Evolutionary conservation across 257 asterid genomes (phyloP), one percentile per base, ranked within the genome.

Genomic region (Hygrophila difformis): DNA sequence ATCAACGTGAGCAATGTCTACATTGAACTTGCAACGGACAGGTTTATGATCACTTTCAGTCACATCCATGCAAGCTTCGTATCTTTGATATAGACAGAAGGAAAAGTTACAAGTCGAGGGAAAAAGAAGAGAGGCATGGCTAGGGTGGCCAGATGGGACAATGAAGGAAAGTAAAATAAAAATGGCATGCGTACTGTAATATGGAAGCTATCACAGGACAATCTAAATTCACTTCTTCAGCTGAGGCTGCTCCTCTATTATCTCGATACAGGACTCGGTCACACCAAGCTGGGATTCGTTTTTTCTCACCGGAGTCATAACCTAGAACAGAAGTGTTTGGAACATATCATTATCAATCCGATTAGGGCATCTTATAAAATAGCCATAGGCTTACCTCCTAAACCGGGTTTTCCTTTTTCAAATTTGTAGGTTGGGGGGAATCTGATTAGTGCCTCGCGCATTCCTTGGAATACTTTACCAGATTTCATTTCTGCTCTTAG

Each of bases 261-360:
- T 84, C 95, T 42, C 95, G 74, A 46, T 88, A 84, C 8, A 87
- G 63, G 50, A 88, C 75, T 64, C 95, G 64, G 48, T 84, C 97
- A 40, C 97, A 88, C 97, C 97, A 88, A 22, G 97, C 97, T 1
- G 95, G 97, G 51, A 88, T 88, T 28, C 97, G 53, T 73, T 88
- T 88, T 75, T 88, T 88, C 68, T 81, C 97, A 0, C 95, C 95
- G 19, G 97, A 88, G 37, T 88, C 97, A 69, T 88, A 88, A 39
- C 97, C 97, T 88, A 57, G 12, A 19, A 56, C 11, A 24, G 9
- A 33, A 48, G n/a, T n/a, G n/a, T n/a, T n/a, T n/a, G n/a, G n/a
- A n/a, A n/a, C n/a, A n/a, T n/a, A n/a, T n/a, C n/a, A n/a, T n/a
- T n/a, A n/a, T n/a, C n/a, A n/a, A n/a, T n/a, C n/a, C n/a, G n/a